Percentiles rank a stretch among this genome's conserved stretches.
Conservation (phyloP, 1,284 basidiomycete genomes). For the Thelephora terrestris region DNA sequence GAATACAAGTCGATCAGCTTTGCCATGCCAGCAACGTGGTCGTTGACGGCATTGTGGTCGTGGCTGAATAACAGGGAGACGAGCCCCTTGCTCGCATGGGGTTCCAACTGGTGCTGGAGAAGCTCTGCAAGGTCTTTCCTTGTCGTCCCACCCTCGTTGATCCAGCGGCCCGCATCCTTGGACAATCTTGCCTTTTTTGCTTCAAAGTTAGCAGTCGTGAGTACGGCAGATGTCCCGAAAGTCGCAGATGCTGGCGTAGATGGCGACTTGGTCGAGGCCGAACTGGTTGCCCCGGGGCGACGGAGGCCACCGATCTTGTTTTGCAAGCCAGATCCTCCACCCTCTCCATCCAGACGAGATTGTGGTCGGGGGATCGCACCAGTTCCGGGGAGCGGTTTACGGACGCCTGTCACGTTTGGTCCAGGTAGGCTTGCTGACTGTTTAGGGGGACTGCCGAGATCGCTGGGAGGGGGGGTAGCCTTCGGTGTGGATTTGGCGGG, state of each 20-base stretch:
- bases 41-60: constrained; percentile 93
- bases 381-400: constrained; percentile 56
- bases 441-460: constrained; percentile 12
- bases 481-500: constrained; percentile 13
- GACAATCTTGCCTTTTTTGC: constrained; percentile 65
- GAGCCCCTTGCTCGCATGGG: constrained; percentile 69
- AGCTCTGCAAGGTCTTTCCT: constrained; percentile 84
- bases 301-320: constrained; percentile 40
- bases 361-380: constrained; percentile 47
- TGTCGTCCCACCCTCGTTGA: constrained; percentile 73
- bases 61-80: constrained; percentile 84
- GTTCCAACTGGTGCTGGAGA: constrained; percentile 88
- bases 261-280: constrained; percentile 15
- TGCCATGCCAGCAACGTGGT: constrained; percentile 74
- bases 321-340: constrained; percentile 27
- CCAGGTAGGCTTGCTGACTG: constrained; percentile 13
- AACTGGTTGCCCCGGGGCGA: constrained; percentile 29
- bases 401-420: constrained; percentile 41
- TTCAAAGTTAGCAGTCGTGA: constrained; percentile 64
- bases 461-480: constrained; percentile 7
- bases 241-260: constrained; percentile 21
- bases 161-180: constrained; percentile 76
- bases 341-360: constrained; percentile 50
- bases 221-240: constrained; percentile 36
- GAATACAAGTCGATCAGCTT: constrained; percentile 71